Conservation (phyloP, 139 green algal species). For the Yamagishiella unicocca region DNA sequence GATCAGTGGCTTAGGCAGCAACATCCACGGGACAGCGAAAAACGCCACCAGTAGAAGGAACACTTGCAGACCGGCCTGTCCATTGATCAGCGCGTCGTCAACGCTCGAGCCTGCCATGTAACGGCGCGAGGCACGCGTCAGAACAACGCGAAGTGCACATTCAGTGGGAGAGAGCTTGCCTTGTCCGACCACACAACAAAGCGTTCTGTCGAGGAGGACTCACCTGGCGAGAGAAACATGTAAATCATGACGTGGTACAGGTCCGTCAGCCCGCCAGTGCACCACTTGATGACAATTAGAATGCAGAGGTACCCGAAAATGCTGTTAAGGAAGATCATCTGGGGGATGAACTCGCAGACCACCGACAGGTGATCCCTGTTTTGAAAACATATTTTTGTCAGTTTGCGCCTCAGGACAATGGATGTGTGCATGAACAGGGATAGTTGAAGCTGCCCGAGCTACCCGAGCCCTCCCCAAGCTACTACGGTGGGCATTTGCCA, state of each 20-base stretch:
- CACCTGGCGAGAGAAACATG: conserved; percentile 96
- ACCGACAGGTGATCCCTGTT: conserved; percentile 90
- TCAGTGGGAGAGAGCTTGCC: too few relatives aligned
- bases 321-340: conserved; percentile 96
- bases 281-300: conserved; percentile 94
- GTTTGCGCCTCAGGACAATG: too few relatives aligned
- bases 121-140: too few relatives aligned
- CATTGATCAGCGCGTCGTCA: conserved; percentile 66
- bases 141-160: too few relatives aligned
- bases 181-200: too few relatives aligned
- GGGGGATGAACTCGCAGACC: conserved; percentile 91
- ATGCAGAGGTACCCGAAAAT: conserved; percentile 98
- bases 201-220: too few relatives aligned
- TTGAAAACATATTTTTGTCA: too few relatives aligned
- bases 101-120: conserved; percentile 17
- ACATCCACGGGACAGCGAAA: conserved; percentile 93
- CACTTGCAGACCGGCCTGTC: conserved; percentile 79
- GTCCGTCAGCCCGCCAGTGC: conserved; percentile 85
- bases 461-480: too few relatives aligned
- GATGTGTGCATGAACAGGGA: too few relatives aligned
- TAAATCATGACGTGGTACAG: conserved; percentile 99
- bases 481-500: too few relatives aligned
- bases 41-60: conserved; percentile 88
- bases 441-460: too few relatives aligned
- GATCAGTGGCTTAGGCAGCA: conserved; percentile 97